Conservation (phyloP, 2,329 filamentous ascomycete genomes). For the Colletotrichum lindemuthianum region DNA sequence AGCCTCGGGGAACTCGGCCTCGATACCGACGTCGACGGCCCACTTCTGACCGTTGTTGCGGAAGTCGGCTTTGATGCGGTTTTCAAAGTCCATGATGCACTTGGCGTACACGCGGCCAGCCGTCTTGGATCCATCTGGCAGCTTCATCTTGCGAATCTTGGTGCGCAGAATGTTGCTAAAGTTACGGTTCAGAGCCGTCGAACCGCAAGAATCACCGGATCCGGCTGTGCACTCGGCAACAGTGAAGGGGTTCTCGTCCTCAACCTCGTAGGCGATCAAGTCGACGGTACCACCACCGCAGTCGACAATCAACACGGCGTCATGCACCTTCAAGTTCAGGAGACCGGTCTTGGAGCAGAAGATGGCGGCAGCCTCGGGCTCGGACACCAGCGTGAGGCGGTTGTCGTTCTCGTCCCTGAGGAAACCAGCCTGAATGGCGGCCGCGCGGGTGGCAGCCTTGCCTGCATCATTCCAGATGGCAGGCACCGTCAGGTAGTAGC, state of each 20-base stretch:
- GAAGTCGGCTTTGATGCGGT: conserved; percentile 99
- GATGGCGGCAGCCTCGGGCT: conserved; percentile 95
- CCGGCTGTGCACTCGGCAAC: conserved; percentile 97
- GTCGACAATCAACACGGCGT: conserved; percentile 97
- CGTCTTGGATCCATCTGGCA: conserved; percentile 95
- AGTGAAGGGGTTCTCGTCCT: conserved; percentile 96
- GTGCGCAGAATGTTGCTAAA: conserved; percentile 98
- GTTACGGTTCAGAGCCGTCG: conserved; percentile 97
- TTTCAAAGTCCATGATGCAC: conserved; percentile 99
- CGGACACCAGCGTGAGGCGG: conserved; percentile 90
- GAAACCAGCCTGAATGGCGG: conserved; percentile 96
- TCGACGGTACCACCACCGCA: conserved; percentile 98
- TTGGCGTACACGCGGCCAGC: conserved; percentile 99
- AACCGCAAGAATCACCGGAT: conserved; percentile 96
- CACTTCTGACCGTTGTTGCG: conserved; percentile 99
- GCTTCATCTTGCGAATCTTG: conserved; percentile 99
- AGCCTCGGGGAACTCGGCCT: conserved; percentile 96
- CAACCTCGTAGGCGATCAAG: conserved; percentile 98
- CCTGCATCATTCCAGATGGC: conserved; percentile 99
- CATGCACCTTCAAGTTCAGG: conserved; percentile 96
- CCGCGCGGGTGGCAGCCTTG: conserved; percentile 94
- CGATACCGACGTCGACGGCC: conserved; percentile 98
- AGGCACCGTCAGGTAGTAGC: conserved; percentile 97
- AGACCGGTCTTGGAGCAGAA: conserved; percentile 98
- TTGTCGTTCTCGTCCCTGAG: conserved; percentile 98